Evolutionary conservation across 345 rosid genomes (phyloP), one percentile per base, ranked within the genome.

Genomic region (Boechera stricta): DNA sequence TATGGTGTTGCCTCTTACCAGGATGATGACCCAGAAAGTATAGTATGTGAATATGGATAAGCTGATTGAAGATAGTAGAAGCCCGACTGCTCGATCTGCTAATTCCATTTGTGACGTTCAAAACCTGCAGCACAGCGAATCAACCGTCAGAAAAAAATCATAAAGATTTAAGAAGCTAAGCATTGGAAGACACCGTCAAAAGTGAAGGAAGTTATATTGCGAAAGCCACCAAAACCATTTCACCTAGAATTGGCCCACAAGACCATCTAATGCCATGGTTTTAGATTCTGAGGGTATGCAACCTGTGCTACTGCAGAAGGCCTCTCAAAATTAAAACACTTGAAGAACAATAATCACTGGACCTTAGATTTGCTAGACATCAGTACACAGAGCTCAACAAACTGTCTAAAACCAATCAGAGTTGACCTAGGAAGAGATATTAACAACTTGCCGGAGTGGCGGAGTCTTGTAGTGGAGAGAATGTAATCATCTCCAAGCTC

Each of bases 11-110:
- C 32, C 8, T 71, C 86, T 85, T 7, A 92, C 98, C 88, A 94
- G 82, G 71, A 94, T 89, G 84, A 94, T 90, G 80, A 88, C 96
- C 99, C 99, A 95, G 72, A 95, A 95, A 24, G 98, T 92, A 48
- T 90, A 92, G 81, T 95, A 92, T 5, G 93, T 92, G 89, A 92
- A 95, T 48, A 90, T 85, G 51, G 96, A 86, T 79, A 95, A 52
- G 84, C 96, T 89, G 85, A 83, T 84, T 6, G 84, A 57, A 21
- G 96, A 80, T 59, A 95, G 62, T 35, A 95, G 62, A 44, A 92
- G 87, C 71, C 99, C 98, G 33, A 92, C 92, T 16, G 88, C 96
- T 73, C 87, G 85, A 80, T 95, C 98, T 4, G 91, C 97, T 73
- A 92, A 73, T 74, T 92, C 99, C 97, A 92, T 95, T 76, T 41